Base-by-base conservation (phyloP, 2,329 filamentous ascomycete species). In the Bipolaris oryzae region DNA sequence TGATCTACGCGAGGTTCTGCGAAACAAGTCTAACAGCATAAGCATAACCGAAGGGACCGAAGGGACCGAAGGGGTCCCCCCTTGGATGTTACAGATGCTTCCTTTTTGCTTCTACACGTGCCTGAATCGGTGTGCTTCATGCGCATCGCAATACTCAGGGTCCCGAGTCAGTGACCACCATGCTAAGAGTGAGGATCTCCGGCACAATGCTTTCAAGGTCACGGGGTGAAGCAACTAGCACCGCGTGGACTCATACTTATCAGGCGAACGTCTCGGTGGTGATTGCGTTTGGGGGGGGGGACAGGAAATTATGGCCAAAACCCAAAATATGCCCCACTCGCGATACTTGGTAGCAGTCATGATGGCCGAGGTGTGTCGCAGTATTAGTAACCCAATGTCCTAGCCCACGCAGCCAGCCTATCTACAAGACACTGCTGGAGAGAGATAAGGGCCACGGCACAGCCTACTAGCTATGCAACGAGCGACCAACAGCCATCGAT, bases 391-490 rank as follows among this genome's bases (percentile, higher is more conserved):
- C 44, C 44, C 44, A n/a, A 37, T 33, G 35, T 33, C 5, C n/a
- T 47, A 10, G n/a, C 33, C 23, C 20, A 7, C 28, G 43, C n/a
- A n/a, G n/a, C n/a, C 50, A 16, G 52, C 46, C 51, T 55, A 58
- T 28, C 25, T 39, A 21, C 16, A 18, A 18, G 16, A 48, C 55
- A 15, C 39, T 34, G 49, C 48, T 38, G 43, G n/a, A n/a, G 34
- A 63, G 66, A 68, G 64, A 68, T 61, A 62, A 57, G 45, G 48
- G 41, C 35, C 52, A 31, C 50, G 41, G 37, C 39, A 43, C 60
- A 38, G 44, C 39, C 50, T 53, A 50, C 55, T 63, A 59, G 60
- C 60, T 55, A 55, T 61, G 41, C 50, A 60, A 60, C 54, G 39
- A 52, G 35, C 50, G 39, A 60, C 48, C 47, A 47, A 52, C 56